Evolutionary conservation across 2,329 filamentous ascomycete genomes (phyloP), one percentile per base, ranked within the genome.

Genomic region (Xylariaceae sp.): DNA sequence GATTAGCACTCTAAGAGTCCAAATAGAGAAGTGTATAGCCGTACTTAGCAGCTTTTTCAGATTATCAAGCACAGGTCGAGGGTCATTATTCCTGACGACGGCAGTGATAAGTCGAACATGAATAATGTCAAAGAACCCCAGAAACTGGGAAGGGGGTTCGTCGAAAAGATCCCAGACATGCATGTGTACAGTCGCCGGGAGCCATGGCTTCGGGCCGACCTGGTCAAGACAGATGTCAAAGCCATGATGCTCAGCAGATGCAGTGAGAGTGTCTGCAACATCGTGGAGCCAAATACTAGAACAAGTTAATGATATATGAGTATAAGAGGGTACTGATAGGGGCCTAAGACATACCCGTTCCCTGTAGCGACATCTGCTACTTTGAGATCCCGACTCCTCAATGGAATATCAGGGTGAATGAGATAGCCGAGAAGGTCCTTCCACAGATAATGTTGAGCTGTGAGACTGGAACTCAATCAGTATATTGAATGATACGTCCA

Each of bases 181-280:
- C 48, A 50, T 51, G 16, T 36, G 42, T 34, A 53, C 44, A 27
- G 53, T 55, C 5, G 44, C 17, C 4, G 44, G 50, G 21, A 48
- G 22, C 50, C 46, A 52, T 2, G 37, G 16, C n/a, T 34, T 43
- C 11, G 44, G 50, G 8, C 44, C 35, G 29, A 44, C 42, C 25
- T 55, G 50, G 38, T 55, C 53, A n/a, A 52, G 25, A 37, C 42
- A 50, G 22, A 53, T 48, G 12, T 55, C 52, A 12, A 54, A 50
- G 16, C 52, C 47, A 32, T 52, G 44, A n/a, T 52, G 20, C 35
- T 52, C 47, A 29, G 22, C 23, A 1, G 44, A 42, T 2, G 16
- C 5, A 3, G 44, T 49, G 20, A 27, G 37, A 19, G 34, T 33
- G 11, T 33, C 17, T 0, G 45, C 40, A 6, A 45, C 22, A 33